Evolutionary conservation across 2,329 filamentous ascomycete genomes (phyloP).

Genomic region (Penicillium sp.): DNA sequence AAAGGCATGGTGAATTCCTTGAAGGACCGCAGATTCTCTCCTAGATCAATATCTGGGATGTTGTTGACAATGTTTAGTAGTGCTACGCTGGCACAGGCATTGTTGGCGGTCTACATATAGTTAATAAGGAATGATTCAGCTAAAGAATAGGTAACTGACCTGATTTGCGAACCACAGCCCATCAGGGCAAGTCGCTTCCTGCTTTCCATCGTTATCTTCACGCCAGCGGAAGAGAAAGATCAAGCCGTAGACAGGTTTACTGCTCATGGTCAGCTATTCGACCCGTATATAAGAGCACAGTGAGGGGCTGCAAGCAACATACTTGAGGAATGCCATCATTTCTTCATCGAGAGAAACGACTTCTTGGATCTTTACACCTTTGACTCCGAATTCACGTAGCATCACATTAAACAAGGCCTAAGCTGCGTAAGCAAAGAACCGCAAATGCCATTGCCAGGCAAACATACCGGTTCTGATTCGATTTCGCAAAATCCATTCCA

Average conservation of each 20-base stretch:
- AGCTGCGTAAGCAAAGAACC: neutral
- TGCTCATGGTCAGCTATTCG: slow-evolving; percentile 31
- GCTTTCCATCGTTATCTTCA: slow-evolving; percentile 53
- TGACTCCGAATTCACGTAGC: slow-evolving; percentile 72
- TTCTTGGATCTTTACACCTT: slow-evolving; percentile 71
- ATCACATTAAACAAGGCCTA: slow-evolving; percentile 85
- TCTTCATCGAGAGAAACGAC: slow-evolving; percentile 69
- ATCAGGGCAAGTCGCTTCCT: slow-evolving; percentile 56
- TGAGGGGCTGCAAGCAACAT: slow-evolving; percentile 21
- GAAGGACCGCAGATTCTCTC: slow-evolving; percentile 67
- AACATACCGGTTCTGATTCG: slow-evolving; percentile 78
- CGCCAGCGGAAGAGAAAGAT: slow-evolving; percentile 81
- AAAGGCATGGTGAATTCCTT: slow-evolving; percentile 68
- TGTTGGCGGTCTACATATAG: slow-evolving; percentile 63
- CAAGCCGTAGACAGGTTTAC: slow-evolving; percentile 75
- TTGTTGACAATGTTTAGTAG: slow-evolving; percentile 95
- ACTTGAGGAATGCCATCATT: slow-evolving; percentile 63
- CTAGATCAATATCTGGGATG: slow-evolving; percentile 62
- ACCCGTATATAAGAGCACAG: neutral
- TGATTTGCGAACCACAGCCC: slow-evolving; percentile 94
- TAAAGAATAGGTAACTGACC: slow-evolving; percentile 43
- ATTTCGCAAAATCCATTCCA: slow-evolving; percentile 62
- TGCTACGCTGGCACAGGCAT: slow-evolving; percentile 89
- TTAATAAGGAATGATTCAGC: slow-evolving; percentile 1
- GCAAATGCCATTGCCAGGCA: neutral